Conservation (phyloP, 2,329 filamentous ascomycete species). For the Colletotrichum liriopes region DNA sequence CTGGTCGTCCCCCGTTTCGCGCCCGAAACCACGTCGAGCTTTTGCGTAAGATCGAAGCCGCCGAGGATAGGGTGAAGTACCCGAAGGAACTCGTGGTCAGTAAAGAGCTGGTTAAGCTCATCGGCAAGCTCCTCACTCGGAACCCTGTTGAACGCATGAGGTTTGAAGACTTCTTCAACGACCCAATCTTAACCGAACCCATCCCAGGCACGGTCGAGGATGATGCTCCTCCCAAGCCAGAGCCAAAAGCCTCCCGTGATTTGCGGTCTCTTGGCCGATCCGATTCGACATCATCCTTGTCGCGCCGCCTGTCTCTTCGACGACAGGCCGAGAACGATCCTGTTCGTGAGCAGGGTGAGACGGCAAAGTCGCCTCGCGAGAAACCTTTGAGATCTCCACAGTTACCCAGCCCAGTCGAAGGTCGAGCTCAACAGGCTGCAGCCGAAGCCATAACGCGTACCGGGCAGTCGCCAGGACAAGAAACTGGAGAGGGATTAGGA, state of each 20-base stretch:
- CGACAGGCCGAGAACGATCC: slow-evolving; percentile 59
- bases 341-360: slow-evolving; percentile 52
- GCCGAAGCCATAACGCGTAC: slow-evolving; percentile 49
- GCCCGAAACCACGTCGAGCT: slow-evolving; percentile 96
- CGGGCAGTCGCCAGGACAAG: slow-evolving; percentile 62
- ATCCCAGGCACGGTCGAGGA: slow-evolving; percentile 89
- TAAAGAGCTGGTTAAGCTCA: slow-evolving; percentile 83
- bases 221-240: slow-evolving; percentile 69
- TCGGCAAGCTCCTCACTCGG: slow-evolving; percentile 85
- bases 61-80: slow-evolving; percentile 89
- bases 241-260: slow-evolving; percentile 54
- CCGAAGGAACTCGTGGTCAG: slow-evolving; percentile 80
- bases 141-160: slow-evolving; percentile 88
- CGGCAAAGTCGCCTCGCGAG: slow-evolving; percentile 60
- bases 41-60: slow-evolving; percentile 90
- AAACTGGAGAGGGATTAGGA: slow-evolving; percentile 65
- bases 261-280: slow-evolving; percentile 48
- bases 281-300: slow-evolving; percentile 49
- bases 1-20: slow-evolving; percentile 89
- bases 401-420: slow-evolving; percentile 49
- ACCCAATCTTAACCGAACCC: slow-evolving; percentile 78
- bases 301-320: slow-evolving; percentile 57
- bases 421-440: slow-evolving; percentile 51
- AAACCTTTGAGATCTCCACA: slow-evolving; percentile 59
- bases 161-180: slow-evolving; percentile 88